A percentile compares a stretch with the other conserved stretches of the same genome.
phyloP scores from a whole-genome alignment of 1,284 basidiomycete species.

The Ceratobasidium sp. region DNA sequence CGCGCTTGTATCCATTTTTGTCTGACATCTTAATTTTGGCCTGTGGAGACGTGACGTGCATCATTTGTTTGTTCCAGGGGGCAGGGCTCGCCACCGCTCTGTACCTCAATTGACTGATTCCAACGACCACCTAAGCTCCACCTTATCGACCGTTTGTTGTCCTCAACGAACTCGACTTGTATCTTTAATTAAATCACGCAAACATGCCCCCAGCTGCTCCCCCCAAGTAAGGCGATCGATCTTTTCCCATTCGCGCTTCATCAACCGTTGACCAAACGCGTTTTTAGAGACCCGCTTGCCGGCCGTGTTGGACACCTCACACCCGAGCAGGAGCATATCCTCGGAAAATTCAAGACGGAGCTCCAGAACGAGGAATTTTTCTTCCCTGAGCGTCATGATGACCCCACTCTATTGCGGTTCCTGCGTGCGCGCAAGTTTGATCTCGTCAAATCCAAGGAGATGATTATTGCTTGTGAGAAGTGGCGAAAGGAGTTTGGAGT shows the following conservation, averaged over 20 bases:
- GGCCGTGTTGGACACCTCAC: conserved; percentile 42
- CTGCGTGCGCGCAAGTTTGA: conserved; percentile 94
- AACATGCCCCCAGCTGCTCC: conserved; percentile 30
- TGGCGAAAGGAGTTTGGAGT: conserved; percentile 92
- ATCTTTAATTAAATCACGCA: neutral
- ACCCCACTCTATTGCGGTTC: conserved; percentile 83
- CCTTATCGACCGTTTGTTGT: neutral
- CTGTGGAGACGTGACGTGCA: conserved; percentile 14
- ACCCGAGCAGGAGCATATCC: conserved; percentile 66
- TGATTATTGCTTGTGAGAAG: conserved; percentile 84
- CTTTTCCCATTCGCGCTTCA: neutral
- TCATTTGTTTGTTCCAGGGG: conserved; percentile 36
- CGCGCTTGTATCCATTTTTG: conserved; percentile 24
- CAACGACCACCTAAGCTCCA: conserved; percentile 11
- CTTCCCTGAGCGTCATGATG: conserved; percentile 77
- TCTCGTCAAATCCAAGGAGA: conserved; percentile 77
- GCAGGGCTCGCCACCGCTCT: conserved; percentile 15
- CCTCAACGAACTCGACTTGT: neutral
- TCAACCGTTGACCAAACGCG: neutral
- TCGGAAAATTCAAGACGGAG: conserved; percentile 75
- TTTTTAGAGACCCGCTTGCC: conserved; percentile 38
- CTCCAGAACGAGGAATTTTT: conserved; percentile 67
- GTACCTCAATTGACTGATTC: neutral
- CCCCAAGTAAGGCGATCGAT: neutral
- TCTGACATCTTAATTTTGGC: neutral